A percentile compares a stretch with the other conserved stretches of the same genome.
Evolutionary conservation across 2,329 filamentous ascomycete genomes (phyloP).

Genomic region (Xylariales sp.): DNA sequence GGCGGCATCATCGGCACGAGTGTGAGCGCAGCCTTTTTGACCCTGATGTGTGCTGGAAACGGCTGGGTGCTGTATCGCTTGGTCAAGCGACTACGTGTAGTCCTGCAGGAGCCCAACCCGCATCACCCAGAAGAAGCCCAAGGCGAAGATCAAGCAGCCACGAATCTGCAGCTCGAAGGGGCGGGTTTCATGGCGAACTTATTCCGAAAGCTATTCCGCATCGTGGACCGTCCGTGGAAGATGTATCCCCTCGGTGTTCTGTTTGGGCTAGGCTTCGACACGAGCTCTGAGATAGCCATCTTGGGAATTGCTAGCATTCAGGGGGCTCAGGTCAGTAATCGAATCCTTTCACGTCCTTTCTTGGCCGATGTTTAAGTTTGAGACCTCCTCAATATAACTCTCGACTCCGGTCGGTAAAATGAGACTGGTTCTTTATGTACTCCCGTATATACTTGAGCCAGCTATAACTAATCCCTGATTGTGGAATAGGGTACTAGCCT

Average conservation of each 20-base stretch:
- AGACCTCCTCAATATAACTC: too few species aligned
- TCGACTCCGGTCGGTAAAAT: too few species aligned
- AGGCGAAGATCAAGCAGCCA: conserved; percentile 29
- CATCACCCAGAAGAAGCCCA: conserved; percentile 23
- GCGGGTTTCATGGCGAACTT: conserved; percentile 69
- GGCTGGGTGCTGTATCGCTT: conserved; percentile 79
- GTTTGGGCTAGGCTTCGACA: conserved; percentile 92
- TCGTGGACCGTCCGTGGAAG: conserved; percentile 80
- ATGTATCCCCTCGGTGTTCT: conserved; percentile 89
- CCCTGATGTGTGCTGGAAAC: conserved; percentile 79
- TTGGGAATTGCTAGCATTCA: conserved; percentile 87
- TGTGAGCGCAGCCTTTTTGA: conserved; percentile 77
- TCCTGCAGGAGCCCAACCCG: conserved; percentile 44
- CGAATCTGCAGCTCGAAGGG: conserved; percentile 66
- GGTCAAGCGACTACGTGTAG: conserved; percentile 59
- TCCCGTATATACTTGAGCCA: too few species aligned
- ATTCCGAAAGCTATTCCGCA: conserved; percentile 70
- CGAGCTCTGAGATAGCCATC: conserved; percentile 87
- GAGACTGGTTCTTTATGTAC: too few species aligned
- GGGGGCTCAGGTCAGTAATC: conserved; percentile 68
- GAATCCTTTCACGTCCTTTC: too few species aligned
- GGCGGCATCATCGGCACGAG: conserved; percentile 88
- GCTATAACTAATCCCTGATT: too few species aligned
- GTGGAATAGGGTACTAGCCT: conserved; percentile 89
- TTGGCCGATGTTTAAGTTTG: too few species aligned